Percentiles rank a stretch among this genome's conserved stretches.
Evolutionary conservation across 2,329 filamentous ascomycete genomes (phyloP).

Genomic region (Fusarium sp.): DNA sequence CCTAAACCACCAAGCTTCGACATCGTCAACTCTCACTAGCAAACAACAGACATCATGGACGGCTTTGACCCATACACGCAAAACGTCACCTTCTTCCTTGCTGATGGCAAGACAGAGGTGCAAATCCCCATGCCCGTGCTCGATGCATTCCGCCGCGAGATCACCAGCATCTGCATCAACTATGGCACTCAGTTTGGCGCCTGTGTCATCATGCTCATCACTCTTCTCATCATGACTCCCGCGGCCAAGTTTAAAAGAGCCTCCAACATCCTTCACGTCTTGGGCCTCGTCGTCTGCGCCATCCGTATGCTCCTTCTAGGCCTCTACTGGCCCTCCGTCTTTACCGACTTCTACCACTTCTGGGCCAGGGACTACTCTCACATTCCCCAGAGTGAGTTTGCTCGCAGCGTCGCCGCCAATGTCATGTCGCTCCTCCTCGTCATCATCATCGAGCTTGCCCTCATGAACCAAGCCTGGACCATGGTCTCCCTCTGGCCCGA

Average conservation of each 20-base stretch:
- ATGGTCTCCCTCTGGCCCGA: constrained; percentile 63
- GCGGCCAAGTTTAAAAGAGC: constrained; percentile 71
- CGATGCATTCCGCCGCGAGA: constrained; percentile 48
- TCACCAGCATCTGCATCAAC: constrained; percentile 64
- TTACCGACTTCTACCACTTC: constrained; percentile 70
- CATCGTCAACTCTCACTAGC: background rate
- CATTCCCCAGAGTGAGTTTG: constrained; percentile 56
- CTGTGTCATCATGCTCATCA: constrained; percentile 71
- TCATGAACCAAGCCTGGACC: constrained; percentile 65
- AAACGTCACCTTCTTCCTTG: constrained; percentile 49
- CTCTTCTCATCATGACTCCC: constrained; percentile 76
- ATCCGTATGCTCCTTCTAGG: constrained; percentile 69
- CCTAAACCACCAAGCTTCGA: background rate
- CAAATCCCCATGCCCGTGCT: constrained; percentile 49
- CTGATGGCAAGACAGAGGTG: constrained; percentile 49
- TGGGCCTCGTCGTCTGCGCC: constrained; percentile 70
- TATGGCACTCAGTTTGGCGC: constrained; percentile 79
- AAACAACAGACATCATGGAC: constrained; percentile 31
- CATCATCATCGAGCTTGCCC: constrained; percentile 59
- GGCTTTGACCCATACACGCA: constrained; percentile 53
- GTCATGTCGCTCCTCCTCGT: constrained; percentile 58
- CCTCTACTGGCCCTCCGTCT: constrained; percentile 71
- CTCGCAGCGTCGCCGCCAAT: constrained; percentile 54
- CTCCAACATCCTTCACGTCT: constrained; percentile 74
- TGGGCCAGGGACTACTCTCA: constrained; percentile 66